These are phyloP conservation scores for Colletotrichum lentis DNA, from an alignment of 2,329 filamentous ascomycete species.

Conservation along the genomic window DNA sequence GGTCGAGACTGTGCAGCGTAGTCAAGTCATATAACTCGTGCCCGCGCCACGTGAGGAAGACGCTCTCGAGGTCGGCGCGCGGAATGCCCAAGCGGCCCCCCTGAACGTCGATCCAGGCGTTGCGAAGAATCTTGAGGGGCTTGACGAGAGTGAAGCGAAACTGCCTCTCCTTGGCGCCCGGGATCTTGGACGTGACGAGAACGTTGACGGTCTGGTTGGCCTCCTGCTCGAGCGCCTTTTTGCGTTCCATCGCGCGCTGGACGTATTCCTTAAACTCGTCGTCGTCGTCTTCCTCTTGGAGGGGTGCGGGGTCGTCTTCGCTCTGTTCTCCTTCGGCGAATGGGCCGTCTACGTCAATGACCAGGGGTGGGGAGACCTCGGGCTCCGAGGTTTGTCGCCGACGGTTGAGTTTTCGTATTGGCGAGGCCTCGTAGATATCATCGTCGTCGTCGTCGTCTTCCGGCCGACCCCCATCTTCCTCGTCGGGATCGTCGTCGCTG, in stretches of 20 bases:
- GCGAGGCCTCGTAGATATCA: conserved; percentile 36
- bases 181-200: conserved; percentile 69
- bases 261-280: conserved; percentile 59
- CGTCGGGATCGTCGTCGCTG: conserved; percentile 37
- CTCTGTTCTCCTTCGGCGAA: conserved; percentile 28
- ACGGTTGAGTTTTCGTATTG: conserved; percentile 25
- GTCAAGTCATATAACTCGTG: conserved; percentile 78
- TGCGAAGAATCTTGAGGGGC: conserved; percentile 70
- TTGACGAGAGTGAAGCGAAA: conserved; percentile 73
- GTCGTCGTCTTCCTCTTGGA: conserved; percentile 48
- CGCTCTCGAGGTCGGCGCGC: conserved; percentile 55
- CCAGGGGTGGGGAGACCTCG: conserved; percentile 37
- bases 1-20: conserved; percentile 73
- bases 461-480: conserved; percentile 21
- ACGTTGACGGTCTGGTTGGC: conserved; percentile 44
- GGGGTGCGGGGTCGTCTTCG: conserved; percentile 22
- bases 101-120: conserved; percentile 75
- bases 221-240: conserved; percentile 22
- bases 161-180: conserved; percentile 62
- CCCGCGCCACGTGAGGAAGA: conserved; percentile 83
- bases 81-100: conserved; percentile 48
- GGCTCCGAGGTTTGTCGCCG: conserved; percentile 15
- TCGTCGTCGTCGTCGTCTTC: conserved; percentile 22
- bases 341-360: conserved; percentile 42
- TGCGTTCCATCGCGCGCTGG: conserved; percentile 51